These are phyloP conservation scores for Amanita molliuscula DNA, from an alignment of 768 basidiomycete species.

Conservation along the genomic window DNA sequence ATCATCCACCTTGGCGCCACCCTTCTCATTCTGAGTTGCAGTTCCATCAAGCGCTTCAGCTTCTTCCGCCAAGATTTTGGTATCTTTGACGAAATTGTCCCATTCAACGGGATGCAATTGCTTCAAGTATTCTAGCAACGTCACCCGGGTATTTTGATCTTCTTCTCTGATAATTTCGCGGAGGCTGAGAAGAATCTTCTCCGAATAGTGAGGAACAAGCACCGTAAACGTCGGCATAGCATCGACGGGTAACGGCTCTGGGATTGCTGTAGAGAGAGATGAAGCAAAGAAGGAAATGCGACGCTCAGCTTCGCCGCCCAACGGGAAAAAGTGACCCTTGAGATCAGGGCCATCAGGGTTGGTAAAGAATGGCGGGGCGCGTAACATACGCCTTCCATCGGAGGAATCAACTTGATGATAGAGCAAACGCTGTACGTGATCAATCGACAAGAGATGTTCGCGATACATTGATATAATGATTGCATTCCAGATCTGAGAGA, in stretches of 20 bases:
- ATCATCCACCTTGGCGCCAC: slow-evolving; percentile 64
- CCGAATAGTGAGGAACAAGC: slow-evolving; percentile 96
- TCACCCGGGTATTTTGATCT: slow-evolving; percentile 93
- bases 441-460: slow-evolving; percentile 94
- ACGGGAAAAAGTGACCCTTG: slow-evolving; percentile 85
- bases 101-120: slow-evolving; percentile 98
- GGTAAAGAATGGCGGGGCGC: slow-evolving; percentile 97
- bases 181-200: slow-evolving; percentile 94
- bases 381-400: slow-evolving; percentile 83
- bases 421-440: slow-evolving; percentile 93
- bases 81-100: slow-evolving; percentile 99
- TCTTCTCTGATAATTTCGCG: slow-evolving; percentile 98
- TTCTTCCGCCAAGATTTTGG: slow-evolving; percentile 96
- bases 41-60: slow-evolving; percentile 49
- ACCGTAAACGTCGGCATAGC: slow-evolving; percentile 99
- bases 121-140: slow-evolving; percentile 94
- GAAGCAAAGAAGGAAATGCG: slow-evolving; percentile 99
- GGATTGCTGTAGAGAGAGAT: slow-evolving; percentile 90
- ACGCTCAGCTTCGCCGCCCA: slow-evolving; percentile 90
- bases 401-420: slow-evolving; percentile 94
- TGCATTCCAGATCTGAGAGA: slow-evolving; percentile 99
- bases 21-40: slow-evolving; percentile 62
- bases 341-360: slow-evolving; percentile 67
- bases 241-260: slow-evolving; percentile 92
- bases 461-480: slow-evolving; percentile 99